A percentile compares a stretch with the other conserved stretches of the same genome.
Evolutionary conservation across 148 eudicot genomes (phyloP).

Genomic region (Vaccinium darrowii): DNA sequence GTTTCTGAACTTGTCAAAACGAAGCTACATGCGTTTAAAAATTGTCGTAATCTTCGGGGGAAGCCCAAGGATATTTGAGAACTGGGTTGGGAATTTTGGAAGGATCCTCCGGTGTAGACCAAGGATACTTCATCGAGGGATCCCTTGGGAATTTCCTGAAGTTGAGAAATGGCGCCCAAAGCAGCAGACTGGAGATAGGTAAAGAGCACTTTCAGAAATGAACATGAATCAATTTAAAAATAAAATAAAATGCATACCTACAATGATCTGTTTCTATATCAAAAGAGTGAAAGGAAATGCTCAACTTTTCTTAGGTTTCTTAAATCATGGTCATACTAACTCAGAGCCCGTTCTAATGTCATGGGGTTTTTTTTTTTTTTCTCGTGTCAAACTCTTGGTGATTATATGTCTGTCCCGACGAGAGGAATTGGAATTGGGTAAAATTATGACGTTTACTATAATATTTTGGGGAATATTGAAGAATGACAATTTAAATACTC

Average conservation of each 20-base stretch:
- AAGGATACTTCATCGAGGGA: constrained; percentile 76
- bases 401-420: no score
- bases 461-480: no score
- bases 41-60: constrained; percentile 65
- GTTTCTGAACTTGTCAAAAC: background rate
- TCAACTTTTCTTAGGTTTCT: background rate
- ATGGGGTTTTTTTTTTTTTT: no score
- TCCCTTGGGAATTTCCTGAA: constrained; percentile 90
- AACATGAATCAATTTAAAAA: background rate
- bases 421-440: no score
- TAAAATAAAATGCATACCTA: background rate
- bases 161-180: constrained; percentile 92
- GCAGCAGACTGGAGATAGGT: constrained; percentile 45
- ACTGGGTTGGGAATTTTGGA: constrained; percentile 40
- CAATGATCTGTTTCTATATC: background rate
- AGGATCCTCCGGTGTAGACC: constrained; percentile 75
- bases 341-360: no score
- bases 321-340: no score
- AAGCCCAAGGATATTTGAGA: constrained; percentile 73
- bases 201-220: background rate
- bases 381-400: no score
- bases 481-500: background rate
- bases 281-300: background rate
- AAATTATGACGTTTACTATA: no score
- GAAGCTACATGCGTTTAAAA: background rate